Evolutionary conservation across 192 early-diverging fungal species (phyloP).

Genomic region (Rhizophagus sp.): DNA sequence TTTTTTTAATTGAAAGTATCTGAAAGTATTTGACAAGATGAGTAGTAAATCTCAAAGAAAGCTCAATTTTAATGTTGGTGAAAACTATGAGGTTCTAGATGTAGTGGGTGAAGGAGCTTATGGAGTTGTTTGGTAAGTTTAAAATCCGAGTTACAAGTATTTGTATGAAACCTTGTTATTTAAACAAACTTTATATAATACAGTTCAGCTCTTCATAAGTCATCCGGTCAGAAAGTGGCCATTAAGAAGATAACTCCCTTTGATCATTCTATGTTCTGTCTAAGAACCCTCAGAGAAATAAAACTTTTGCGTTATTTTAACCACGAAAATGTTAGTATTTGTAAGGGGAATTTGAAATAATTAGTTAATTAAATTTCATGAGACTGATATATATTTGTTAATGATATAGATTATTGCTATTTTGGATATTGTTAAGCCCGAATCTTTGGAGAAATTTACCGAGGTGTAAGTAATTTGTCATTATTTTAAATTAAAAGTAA

Average conservation of each 20-base stretch:
- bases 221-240: constrained; percentile 83
- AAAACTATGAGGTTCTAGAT: constrained; percentile 82
- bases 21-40: background rate
- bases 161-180: background rate
- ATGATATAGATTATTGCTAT: constrained; percentile 80
- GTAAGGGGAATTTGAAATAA: background rate
- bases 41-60: constrained; percentile 26
- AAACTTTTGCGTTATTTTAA: constrained; percentile 84
- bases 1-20: background rate
- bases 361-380: too few relatives aligned
- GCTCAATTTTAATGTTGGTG: constrained; percentile 70
- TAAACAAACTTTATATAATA: background rate
- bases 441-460: constrained; percentile 76
- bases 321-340: constrained; percentile 71
- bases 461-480: constrained; percentile 66
- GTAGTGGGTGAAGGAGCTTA: constrained; percentile 94
- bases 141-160: background rate
- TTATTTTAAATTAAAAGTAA: background rate
- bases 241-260: constrained; percentile 90
- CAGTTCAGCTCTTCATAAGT: constrained; percentile 82
- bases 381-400: background rate
- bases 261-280: constrained; percentile 83
- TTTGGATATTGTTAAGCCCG: constrained; percentile 88
- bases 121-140: constrained; percentile 88
- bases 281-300: constrained; percentile 80